These are phyloP conservation scores for Alternaria consortialis DNA, from an alignment of 2,329 filamentous ascomycete species.

Conservation along the genomic window DNA sequence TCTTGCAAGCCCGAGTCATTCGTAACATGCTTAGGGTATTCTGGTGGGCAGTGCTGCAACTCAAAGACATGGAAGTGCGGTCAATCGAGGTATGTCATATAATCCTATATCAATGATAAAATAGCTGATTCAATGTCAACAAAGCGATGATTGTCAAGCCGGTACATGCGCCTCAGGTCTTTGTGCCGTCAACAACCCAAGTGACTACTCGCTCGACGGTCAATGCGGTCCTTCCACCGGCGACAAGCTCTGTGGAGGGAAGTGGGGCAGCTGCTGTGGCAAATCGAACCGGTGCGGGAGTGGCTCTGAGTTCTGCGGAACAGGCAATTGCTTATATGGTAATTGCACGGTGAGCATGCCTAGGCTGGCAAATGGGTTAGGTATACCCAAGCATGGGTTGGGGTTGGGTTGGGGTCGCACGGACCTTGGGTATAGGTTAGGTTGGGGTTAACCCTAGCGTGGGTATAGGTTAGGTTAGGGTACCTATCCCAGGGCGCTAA, in stretches of 20 bases:
- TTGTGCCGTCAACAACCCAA: background rate
- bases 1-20: no score
- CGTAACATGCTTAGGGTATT: no score
- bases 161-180: conserved; percentile 10
- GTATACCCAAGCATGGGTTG: no score
- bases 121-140: background rate
- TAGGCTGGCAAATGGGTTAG: no score
- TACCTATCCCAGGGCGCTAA: no score
- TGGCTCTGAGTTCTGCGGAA: no score
- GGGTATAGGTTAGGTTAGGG: no score
- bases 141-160: background rate
- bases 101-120: no score
- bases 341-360: background rate
- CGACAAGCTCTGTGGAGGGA: conserved; percentile 21
- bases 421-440: no score
- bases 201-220: conserved; percentile 30
- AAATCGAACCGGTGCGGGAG: background rate
- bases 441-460: no score
- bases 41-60: conserved; percentile 43
- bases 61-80: conserved; percentile 5
- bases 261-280: conserved; percentile 24
- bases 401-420: no score
- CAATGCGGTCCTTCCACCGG: conserved; percentile 17
- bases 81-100: background rate
- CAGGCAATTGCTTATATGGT: no score